Evolutionary conservation across 2,329 filamentous ascomycete species (phyloP), one percentile per base, ranked within the genome.

Genomic region (Metarhizium anisopliae): DNA sequence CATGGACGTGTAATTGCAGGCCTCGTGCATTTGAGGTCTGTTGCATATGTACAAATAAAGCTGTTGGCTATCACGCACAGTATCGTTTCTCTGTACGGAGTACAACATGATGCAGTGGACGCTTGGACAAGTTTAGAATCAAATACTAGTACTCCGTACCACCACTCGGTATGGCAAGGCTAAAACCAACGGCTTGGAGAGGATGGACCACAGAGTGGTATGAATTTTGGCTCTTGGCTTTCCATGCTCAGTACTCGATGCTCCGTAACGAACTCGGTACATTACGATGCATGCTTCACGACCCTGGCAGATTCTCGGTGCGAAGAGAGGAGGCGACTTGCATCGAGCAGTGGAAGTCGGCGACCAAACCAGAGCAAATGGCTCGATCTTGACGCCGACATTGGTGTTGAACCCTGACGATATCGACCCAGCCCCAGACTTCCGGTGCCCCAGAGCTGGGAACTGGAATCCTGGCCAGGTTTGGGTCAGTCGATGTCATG

Each of bases 391-490:
- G 38, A 40, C 13, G 38, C 5, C 38, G 38, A 40, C 13, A 40
- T 40, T 40, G 38, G 38, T 16, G 38, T 16, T 16, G 38, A 16
- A 40, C 38, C 38, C 38, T 40, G 38, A 40, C 38, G 38, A 40
- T 40, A 40, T 47, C 52, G 30, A 30, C 52, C 30, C 18, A 18
- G 42, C n/a, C 42, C 42, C 42, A 45, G 52, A 40, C 42, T 47
- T 43, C 52, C 43, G 20, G 52, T 47, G 42, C 52, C 52, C 47
- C 52, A 53, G 52, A 47, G n/a, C 52, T 49, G 52, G 52, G 45
- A 53, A 49, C 30, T 4, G 16, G 35, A 32, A 53, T 49, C 43
- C 43, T 38, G 16, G 52, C 30, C 43, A 6, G 25, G 32, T 35
- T 11, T 7, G 6, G 32, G 32, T 35, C 32, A 35, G 32, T 35